Percentiles rank a stretch among this genome's conserved stretches.
These are phyloP conservation scores for Yamadazyma membranifaciens DNA, from an alignment of 1,139 yeast genomes.

Conservation along the genomic window DNA sequence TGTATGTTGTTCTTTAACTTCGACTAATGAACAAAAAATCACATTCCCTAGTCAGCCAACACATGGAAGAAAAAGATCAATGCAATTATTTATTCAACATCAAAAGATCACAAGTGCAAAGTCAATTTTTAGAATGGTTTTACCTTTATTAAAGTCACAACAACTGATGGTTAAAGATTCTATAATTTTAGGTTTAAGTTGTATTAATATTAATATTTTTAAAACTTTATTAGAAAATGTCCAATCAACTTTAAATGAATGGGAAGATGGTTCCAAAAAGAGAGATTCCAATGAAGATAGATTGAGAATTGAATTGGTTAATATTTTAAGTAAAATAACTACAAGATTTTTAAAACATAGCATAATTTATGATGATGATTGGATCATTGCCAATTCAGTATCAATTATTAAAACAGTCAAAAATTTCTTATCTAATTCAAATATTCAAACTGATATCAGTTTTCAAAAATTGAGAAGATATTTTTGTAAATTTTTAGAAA, in stretches of 20 bases:
- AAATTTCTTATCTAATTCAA: constrained; percentile 54
- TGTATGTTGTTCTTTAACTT: constrained; percentile 88
- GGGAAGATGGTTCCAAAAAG: constrained; percentile 45
- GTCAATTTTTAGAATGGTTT: constrained; percentile 82
- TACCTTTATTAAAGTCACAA: constrained; percentile 73
- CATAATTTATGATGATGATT: constrained; percentile 58
- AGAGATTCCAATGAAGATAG: constrained; percentile 45
- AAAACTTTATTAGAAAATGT: constrained; percentile 77
- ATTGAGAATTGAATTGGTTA: constrained; percentile 73
- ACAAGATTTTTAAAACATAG: constrained; percentile 58
- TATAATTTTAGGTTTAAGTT: constrained; percentile 80
- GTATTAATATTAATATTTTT: constrained; percentile 87
- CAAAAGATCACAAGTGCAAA: constrained; percentile 92
- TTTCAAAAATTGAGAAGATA: constrained; percentile 78
- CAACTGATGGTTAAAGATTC: constrained; percentile 80
- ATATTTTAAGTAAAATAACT: constrained; percentile 68
- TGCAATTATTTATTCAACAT: constrained; percentile 80
- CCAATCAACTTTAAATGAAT: constrained; percentile 58
- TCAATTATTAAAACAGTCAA: constrained; percentile 66
- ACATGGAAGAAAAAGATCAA: constrained; percentile 70
- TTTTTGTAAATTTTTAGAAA: constrained; percentile 76
- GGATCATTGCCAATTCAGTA: constrained; percentile 66
- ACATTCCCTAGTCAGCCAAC: constrained; percentile 59
- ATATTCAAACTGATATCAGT: constrained; percentile 65
- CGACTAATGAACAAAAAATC: constrained; percentile 80